Conservation (phyloP, 2,329 filamentous ascomycete genomes). For the Cryphonectria nitschkei region DNA sequence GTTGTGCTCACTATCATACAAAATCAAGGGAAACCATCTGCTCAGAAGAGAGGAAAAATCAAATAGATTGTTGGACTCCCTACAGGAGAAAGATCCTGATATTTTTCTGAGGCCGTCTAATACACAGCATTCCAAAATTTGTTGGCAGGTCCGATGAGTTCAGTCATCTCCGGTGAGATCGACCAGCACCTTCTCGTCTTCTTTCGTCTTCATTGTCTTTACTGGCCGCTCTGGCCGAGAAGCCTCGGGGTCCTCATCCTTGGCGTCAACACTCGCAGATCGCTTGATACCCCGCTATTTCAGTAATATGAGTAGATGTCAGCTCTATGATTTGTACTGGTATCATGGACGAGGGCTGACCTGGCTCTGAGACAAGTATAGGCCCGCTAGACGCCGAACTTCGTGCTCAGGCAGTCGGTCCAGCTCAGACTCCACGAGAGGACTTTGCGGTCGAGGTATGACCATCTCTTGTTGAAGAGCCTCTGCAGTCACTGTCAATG, state of each 20-base stretch:
- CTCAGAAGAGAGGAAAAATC: too few relatives aligned
- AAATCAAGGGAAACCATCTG: too few relatives aligned
- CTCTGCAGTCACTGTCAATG: neutral
- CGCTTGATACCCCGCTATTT: neutral
- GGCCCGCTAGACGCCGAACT: neutral
- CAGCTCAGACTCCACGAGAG: neutral
- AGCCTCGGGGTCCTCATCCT: neutral
- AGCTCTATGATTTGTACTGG: neutral
- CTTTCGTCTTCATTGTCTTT: neutral
- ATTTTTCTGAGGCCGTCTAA: neutral
- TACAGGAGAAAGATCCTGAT: neutral
- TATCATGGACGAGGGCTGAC: neutral
- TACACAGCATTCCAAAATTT: neutral
- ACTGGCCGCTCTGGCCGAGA: neutral
- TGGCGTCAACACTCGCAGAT: neutral
- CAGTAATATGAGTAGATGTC: neutral
- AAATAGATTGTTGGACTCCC: neutral
- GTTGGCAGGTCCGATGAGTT: neutral
- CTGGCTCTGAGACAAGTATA: neutral
- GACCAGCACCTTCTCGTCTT: neutral
- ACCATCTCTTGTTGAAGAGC: slow-evolving; percentile 2
- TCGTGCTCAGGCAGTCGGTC: neutral
- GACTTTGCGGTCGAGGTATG: neutral
- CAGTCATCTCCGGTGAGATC: slow-evolving; percentile 6
- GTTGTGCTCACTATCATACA: too few relatives aligned